Base-by-base conservation (phyloP, 2,329 filamentous ascomycete species). In the Talaromyces sp. region DNA sequence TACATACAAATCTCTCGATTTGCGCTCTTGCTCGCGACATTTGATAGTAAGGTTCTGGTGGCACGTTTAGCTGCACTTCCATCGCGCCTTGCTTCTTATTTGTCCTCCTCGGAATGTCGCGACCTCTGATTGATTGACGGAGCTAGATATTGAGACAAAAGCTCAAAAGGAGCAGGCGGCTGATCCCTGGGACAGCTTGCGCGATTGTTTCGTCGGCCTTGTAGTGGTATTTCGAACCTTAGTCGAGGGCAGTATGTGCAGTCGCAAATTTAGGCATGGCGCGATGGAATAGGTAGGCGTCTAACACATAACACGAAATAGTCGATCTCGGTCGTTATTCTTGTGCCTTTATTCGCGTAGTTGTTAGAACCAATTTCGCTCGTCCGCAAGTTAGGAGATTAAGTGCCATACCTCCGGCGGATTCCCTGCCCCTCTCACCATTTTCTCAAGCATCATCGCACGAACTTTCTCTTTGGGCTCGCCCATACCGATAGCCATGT, bases 401-500 rank as follows among this genome's bases (percentile, higher is more conserved):
- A 26, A 54, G 21, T 54, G 31, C 65, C 71, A 46, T 60, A 85
- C 84, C 79, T 86, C 84, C 48, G 86, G 86, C 63, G 86, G 86
- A 68, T 84, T 83, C 43, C 87, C 85, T 64, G 86, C 86, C 11
- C 86, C 86, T 65, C 85, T 77, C 29, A 87, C 80, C 84, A 87
- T 87, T 68, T 83, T 81, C 72, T 96, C 89, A 67, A 97, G 88
- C 79, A 96, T 83, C 75, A 86, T 83, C 14, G 88, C 86, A 64
- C 92, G 83, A 57, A 94, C 86, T 75, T 92, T 91, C 75, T 92
- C 88, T 61, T 88, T 82, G 6, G 90, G 84, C 74, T 96, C 91
- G 54, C 94, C 94, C 79, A 95, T 86, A 0, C 92, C 93, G 55
- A 97, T 86, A 19, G 90, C 84, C 81, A 97, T 92, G 75, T 96